Evolutionary conservation across 148 eudicot genomes (phyloP), one percentile per base, ranked within the genome.

Genomic region (Amaranthus palmeri): DNA sequence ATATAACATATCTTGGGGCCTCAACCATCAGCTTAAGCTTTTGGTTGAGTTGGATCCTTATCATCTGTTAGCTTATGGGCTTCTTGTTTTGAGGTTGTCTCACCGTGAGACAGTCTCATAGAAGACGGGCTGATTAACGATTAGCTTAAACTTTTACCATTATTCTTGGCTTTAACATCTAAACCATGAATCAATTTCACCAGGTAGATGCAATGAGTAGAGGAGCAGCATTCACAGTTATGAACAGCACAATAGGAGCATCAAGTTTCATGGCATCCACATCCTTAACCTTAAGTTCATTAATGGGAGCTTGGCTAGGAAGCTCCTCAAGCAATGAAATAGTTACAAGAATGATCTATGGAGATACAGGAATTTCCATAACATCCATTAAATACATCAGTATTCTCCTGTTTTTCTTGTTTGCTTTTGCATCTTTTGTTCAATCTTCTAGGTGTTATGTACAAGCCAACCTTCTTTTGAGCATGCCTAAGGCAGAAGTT

Each of bases 231-330:
- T 61, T 86, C 60, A 11, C 83, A 6, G 90, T 89, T 7, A 82
- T 90, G 8, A 57, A 72, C 63, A 71, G 61, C 82, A 84, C 83
- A 73, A 68, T 84, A 75, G 55, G 83, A 9, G 89, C 88, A 57
- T 80, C 92, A 47, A 81, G 82, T 8, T 82, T 62, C 74, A 65
- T 92, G 70, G 75, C 91, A 43, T 83, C 96, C 6, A 72, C 76
- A 59, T 81, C 85, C 7, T 79, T 92, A 5, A 83, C 81, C 7
- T 79, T 92, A 3, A 80, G 87, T 69, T 85, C 97, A 18, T 65
- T 92, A 8, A 88, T 90, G 3, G 97, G 91, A 36, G 82, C 96
- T 41, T 88, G 89, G 89, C 56, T 90, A 3, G 91, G 86, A 61
- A 82, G 67, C 76, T 48, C 82, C 11, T 63, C 84, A 7, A 82